phyloP scores from a whole-genome alignment of 2,329 filamentous ascomycete species.

The Cordyceps tenuipes region DNA sequence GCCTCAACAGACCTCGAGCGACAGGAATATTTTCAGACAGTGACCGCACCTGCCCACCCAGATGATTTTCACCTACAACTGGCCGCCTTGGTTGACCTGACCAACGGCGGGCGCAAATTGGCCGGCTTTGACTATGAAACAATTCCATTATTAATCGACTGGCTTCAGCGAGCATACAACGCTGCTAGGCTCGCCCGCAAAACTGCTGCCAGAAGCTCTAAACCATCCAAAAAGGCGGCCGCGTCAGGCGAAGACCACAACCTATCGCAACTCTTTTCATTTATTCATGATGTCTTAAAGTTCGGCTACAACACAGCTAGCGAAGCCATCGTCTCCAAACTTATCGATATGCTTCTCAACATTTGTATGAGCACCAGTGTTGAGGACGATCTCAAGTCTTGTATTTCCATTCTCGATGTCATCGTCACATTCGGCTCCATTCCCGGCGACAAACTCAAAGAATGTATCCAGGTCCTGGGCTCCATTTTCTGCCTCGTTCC shows the following conservation, averaged over 20 bases:
- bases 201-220: slow-evolving; percentile 32
- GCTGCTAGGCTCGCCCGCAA: slow-evolving; percentile 44
- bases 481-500: slow-evolving; percentile 61
- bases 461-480: slow-evolving; percentile 62
- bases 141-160: slow-evolving; percentile 51
- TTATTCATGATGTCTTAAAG: slow-evolving; percentile 61
- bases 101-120: slow-evolving; percentile 52
- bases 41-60: slow-evolving; percentile 46
- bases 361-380: slow-evolving; percentile 62
- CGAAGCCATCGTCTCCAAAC: slow-evolving; percentile 49
- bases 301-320: slow-evolving; percentile 65
- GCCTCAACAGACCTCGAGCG: slow-evolving; percentile 59
- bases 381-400: slow-evolving; percentile 56
- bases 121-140: slow-evolving; percentile 61
- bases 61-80: slow-evolving; percentile 61
- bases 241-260: slow-evolving; percentile 49
- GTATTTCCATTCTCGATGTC: slow-evolving; percentile 59
- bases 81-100: slow-evolving; percentile 53
- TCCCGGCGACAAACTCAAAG: slow-evolving; percentile 51
- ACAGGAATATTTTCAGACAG: slow-evolving; percentile 55
- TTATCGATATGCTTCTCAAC: slow-evolving; percentile 54
- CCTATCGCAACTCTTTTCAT: slow-evolving; percentile 55
- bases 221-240: slow-evolving; percentile 29
- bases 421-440: slow-evolving; percentile 66
- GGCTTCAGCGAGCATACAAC: slow-evolving; percentile 50